phyloP scores from a whole-genome alignment of 768 basidiomycete species.

The Strobilomyces echinocephalus region DNA sequence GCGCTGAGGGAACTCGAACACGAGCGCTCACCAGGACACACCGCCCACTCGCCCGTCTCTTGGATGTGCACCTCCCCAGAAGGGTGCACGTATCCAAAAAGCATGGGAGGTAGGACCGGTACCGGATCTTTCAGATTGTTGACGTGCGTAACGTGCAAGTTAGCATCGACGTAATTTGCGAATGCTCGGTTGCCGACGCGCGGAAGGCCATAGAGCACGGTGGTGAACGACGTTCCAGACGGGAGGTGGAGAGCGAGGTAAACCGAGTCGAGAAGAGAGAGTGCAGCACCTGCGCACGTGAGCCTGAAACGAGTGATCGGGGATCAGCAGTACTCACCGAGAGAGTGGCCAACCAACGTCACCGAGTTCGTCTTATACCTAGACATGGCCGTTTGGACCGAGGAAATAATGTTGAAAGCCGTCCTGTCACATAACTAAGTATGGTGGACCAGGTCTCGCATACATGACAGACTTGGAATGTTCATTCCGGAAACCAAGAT shows the following conservation, averaged over 20 bases:
- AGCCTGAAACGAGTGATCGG: not conserved
- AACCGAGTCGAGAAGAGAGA: slow-evolving; percentile 32
- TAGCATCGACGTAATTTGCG: slow-evolving; percentile 49
- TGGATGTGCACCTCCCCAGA: slow-evolving; percentile 40
- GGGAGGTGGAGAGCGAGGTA: slow-evolving; percentile 35
- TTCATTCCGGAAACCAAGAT: slow-evolving; percentile 41
- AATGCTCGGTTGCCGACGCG: slow-evolving; percentile 54
- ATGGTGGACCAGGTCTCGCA: not conserved
- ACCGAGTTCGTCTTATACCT: slow-evolving; percentile 32
- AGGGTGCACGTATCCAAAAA: slow-evolving; percentile 37
- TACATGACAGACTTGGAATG: slow-evolving; percentile 38
- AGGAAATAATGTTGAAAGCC: slow-evolving; percentile 35
- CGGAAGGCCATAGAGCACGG: slow-evolving; percentile 32
- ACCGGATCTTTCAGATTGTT: slow-evolving; percentile 44
- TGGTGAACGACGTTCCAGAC: slow-evolving; percentile 22
- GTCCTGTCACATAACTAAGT: slow-evolving; percentile 37
- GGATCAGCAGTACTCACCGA: slow-evolving; percentile 23
- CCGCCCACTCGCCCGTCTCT: slow-evolving; percentile 43
- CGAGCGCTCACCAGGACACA: slow-evolving; percentile 42
- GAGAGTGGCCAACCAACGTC: slow-evolving; percentile 42
- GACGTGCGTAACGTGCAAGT: slow-evolving; percentile 44
- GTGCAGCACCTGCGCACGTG: slow-evolving; percentile 27
- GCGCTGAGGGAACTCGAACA: not conserved
- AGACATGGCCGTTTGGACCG: slow-evolving; percentile 38
- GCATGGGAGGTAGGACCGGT: slow-evolving; percentile 31